These are phyloP conservation scores for Tardiomyces blankii DNA, from an alignment of 1,139 yeast genomes.

Conservation along the genomic window DNA sequence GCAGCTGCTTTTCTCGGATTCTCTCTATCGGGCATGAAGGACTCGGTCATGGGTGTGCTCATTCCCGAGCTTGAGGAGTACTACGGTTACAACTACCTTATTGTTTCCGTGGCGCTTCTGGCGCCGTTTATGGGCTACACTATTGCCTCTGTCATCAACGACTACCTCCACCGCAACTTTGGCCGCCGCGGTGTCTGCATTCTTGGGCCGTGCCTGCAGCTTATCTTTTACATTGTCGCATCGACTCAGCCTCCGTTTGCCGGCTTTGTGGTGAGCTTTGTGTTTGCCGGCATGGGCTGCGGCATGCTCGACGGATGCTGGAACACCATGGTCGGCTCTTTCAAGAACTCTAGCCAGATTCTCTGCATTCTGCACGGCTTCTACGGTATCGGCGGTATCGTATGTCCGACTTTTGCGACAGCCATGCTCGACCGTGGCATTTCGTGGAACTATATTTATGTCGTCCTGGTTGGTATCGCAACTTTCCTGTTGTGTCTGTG, in stretches of 20 bases:
- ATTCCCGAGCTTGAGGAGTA: conserved; percentile 10
- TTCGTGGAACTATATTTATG: conserved; percentile 44
- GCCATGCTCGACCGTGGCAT: conserved; percentile 38
- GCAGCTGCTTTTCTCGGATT: conserved; percentile 12
- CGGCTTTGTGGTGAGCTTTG: conserved; percentile 36
- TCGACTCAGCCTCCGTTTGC: conserved; percentile 27
- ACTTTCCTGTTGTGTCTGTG: not conserved
- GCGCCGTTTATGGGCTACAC: conserved; percentile 24
- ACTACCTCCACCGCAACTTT: conserved; percentile 28
- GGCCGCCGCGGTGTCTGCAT: conserved; percentile 33
- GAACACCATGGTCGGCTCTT: conserved; percentile 44
- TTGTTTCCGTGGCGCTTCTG: conserved; percentile 12
- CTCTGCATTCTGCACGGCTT: conserved; percentile 47
- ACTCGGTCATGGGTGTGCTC: conserved; percentile 12
- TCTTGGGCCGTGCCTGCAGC: conserved; percentile 28
- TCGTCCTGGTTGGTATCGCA: conserved; percentile 35
- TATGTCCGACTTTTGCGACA: conserved; percentile 50
- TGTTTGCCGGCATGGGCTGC: conserved; percentile 44
- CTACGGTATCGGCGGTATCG: conserved; percentile 55
- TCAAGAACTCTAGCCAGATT: conserved; percentile 38
- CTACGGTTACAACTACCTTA: not conserved
- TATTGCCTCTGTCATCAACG: conserved; percentile 23
- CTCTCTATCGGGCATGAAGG: conserved; percentile 12
- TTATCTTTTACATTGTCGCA: conserved; percentile 33
- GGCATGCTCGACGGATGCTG: conserved; percentile 45